A percentile compares a stretch with the other conserved stretches of the same genome.
These are phyloP conservation scores for Leccinum arenicola DNA, from an alignment of 768 basidiomycete genomes.

Conservation along the genomic window DNA sequence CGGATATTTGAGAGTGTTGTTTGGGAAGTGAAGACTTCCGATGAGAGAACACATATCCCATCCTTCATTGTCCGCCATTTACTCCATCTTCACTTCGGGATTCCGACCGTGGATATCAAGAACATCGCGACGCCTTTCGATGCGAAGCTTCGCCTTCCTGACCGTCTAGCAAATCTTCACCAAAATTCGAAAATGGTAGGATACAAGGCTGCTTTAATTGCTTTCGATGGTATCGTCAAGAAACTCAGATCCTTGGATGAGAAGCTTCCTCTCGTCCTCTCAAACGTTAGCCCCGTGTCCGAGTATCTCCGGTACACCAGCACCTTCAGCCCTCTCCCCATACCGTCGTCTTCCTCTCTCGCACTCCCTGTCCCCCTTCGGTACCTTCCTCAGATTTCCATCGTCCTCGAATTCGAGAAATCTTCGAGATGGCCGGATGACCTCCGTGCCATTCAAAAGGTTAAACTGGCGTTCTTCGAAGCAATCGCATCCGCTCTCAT, in stretches of 20 bases:
- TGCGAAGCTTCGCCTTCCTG: conserved; percentile 54
- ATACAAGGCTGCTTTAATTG: conserved; percentile 69
- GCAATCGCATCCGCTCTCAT: conserved; percentile 68
- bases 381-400: conserved; percentile 66
- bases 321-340: conserved; percentile 75
- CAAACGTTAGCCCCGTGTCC: conserved; percentile 72
- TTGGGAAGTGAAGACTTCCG: conserved; percentile 82
- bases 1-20: conserved; percentile 92
- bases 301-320: conserved; percentile 80
- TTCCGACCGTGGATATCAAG: conserved; percentile 49
- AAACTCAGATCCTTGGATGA: conserved; percentile 70
- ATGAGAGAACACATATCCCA: conserved; percentile 80
- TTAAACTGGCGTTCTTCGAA: conserved; percentile 91
- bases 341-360: conserved; percentile 51
- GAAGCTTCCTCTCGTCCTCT: conserved; percentile 71
- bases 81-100: conserved; percentile 71
- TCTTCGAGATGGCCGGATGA: conserved; percentile 96
- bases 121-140: conserved; percentile 64
- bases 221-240: conserved; percentile 79
- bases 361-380: conserved; percentile 57
- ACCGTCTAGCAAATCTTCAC: conserved; percentile 43
- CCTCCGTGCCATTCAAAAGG: conserved; percentile 85
- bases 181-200: conserved; percentile 41
- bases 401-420: conserved; percentile 87
- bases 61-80: conserved; percentile 71